Evolutionary conservation across 495 filamentous ascomycete genomes (phyloP), one percentile per base, ranked within the genome.

Genomic region (Podospora appendiculata): DNA sequence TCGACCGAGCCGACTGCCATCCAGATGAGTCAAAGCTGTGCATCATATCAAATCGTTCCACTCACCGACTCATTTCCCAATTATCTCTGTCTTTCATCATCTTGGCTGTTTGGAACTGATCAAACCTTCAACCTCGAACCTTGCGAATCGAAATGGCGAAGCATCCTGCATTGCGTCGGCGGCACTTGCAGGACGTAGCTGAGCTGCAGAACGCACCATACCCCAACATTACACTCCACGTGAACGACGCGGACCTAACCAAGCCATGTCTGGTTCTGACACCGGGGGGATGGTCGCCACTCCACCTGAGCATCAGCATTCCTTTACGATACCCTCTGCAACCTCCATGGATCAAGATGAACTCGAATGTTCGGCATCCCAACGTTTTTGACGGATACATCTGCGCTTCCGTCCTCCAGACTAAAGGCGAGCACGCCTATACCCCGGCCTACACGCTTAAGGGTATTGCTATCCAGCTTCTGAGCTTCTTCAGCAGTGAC

Each of bases 401-500:
- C 55, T 79, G 74, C 58, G 72, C 71, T 12, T 69, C 62, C 14
- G 77, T 79, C 50, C 70, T 77, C 45, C 66, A 71, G 49, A 64
- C 48, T 0, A 25, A 25, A 5, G 25, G 25, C 25, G 47, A 14
- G 3, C 64, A 73, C 35, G 73, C 68, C 2, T 71, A 75, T 44
- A 78, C 75, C 1, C 70, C 69, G 4, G 76, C 77, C 19, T 79
- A 78, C 47, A 78, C 76, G 2, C 67, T 78, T 32, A 75, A 73
- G 56, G 67, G 70, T 19, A 74, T 77, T 52, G 63, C 64, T 42
- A 72, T 79, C 50, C 75, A 82, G 60, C 59, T 79, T 39, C 71
- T 85, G 59, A 83, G 77, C 68, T 79, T 85, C 71, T 75, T 84
- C 69, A 69, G 75, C 55, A 75, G 78, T 53, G 72, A 78, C 55